Conservation (phyloP, 176 grass and related monocot species). For the Carex myosuroides region DNA sequence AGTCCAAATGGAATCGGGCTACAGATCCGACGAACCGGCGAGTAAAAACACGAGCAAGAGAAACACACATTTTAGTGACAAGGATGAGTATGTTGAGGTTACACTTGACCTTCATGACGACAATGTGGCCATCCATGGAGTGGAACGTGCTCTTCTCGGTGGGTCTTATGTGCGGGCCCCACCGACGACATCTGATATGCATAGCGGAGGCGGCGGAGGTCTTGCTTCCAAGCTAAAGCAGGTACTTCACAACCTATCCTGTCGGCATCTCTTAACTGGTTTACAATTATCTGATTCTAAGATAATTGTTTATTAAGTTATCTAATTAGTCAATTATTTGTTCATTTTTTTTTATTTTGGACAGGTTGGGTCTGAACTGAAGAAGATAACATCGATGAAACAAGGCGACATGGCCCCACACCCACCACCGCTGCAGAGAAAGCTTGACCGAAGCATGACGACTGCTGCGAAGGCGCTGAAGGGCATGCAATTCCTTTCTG, state of each 20-base stretch:
- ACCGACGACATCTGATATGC: not conserved
- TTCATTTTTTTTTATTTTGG: not conserved
- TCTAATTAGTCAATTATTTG: not conserved
- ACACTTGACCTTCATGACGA: conserved; percentile 53
- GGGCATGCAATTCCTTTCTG: conserved; percentile 79
- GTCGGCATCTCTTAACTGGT: not conserved
- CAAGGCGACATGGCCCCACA: not conserved
- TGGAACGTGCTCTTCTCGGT: conserved; percentile 1
- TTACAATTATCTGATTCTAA: not conserved
- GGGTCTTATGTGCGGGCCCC: conserved; percentile 22
- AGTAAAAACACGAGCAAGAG: conserved; percentile 40
- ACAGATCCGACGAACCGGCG: conserved; percentile 10
- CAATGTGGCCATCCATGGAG: conserved; percentile 40
- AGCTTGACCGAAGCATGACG: conserved; percentile 66
- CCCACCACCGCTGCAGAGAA: not conserved
- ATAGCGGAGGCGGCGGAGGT: conserved; percentile 11
- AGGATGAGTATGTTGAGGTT: conserved; percentile 72
- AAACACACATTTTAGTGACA: conserved; percentile 63
- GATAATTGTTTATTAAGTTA: not conserved
- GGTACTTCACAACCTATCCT: not conserved
- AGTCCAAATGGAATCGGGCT: not conserved
- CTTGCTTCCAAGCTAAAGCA: conserved; percentile 54
- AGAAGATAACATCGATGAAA: conserved; percentile 39
- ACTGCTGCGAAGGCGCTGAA: conserved; percentile 42
- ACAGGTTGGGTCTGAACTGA: conserved; percentile 33